A percentile compares a stretch with the other conserved stretches of the same genome.
Conservation (phyloP, 1,139 yeast genomes). For the Debaryomycetaceae sp. region DNA sequence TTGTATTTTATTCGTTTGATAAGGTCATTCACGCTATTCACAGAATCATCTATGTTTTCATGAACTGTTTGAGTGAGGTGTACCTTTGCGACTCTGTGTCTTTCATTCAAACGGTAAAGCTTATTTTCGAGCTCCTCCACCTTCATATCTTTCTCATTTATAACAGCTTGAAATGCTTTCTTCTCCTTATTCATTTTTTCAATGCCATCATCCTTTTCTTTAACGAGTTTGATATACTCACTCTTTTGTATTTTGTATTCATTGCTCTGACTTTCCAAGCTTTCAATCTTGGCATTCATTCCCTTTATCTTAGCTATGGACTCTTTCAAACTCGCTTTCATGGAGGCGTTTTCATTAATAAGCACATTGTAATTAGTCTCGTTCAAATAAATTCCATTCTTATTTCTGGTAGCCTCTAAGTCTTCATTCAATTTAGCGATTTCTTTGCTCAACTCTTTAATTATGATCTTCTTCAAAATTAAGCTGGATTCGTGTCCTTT, state of each 20-base stretch:
- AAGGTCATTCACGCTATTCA: slow-evolving; percentile 2
- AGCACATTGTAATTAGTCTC: slow-evolving; percentile 53
- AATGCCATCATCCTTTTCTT: slow-evolving; percentile 7
- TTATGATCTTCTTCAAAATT: slow-evolving; percentile 55
- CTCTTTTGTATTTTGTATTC: slow-evolving; percentile 4
- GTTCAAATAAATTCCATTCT: slow-evolving; percentile 62
- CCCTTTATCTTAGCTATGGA: slow-evolving; percentile 10
- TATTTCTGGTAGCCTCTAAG: slow-evolving; percentile 56
- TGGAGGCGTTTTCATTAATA: slow-evolving; percentile 29
- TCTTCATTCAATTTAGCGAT: slow-evolving; percentile 56
- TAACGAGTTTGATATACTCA: slow-evolving; percentile 7
- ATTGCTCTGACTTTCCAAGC: slow-evolving; percentile 4
- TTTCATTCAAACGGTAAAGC: slow-evolving; percentile 7
- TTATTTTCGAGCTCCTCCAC: slow-evolving; percentile 4
- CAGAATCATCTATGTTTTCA: slow-evolving; percentile 6
- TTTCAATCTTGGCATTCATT: slow-evolving; percentile 10
- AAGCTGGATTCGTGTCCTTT: slow-evolving; percentile 47
- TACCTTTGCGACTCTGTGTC: slow-evolving; percentile 7
- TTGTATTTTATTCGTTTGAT: neutral
- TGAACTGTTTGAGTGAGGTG: slow-evolving; percentile 7
- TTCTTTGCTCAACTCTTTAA: slow-evolving; percentile 56
- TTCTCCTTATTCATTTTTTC: slow-evolving; percentile 6
- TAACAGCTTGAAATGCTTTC: slow-evolving; percentile 3
- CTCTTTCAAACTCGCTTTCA: slow-evolving; percentile 23
- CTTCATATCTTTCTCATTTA: slow-evolving; percentile 2